Percentiles rank a stretch among this genome's conserved stretches.
These are phyloP conservation scores for Ascochyta clinopodiicola DNA, from an alignment of 2,329 filamentous ascomycete species.

Conservation along the genomic window DNA sequence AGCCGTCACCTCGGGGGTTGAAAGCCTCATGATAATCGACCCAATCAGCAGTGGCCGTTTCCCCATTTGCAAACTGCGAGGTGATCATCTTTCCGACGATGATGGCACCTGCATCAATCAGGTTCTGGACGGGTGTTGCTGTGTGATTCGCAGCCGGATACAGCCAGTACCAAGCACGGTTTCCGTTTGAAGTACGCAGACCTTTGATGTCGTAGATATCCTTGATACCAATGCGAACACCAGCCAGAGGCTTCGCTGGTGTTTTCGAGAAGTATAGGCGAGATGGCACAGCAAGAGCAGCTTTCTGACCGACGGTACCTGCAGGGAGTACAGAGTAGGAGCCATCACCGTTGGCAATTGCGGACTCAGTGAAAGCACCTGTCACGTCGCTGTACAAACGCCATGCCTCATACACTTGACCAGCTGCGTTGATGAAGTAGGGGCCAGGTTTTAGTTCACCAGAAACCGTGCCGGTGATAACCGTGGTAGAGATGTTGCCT, in stretches of 20 bases:
- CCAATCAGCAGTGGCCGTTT: conserved; percentile 60
- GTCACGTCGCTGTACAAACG: conserved; percentile 58
- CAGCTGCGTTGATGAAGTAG: conserved; percentile 57
- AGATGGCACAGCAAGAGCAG: conserved; percentile 60
- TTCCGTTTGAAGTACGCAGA: conserved; percentile 63
- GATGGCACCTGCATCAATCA: conserved; percentile 66
- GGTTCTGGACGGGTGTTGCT: conserved; percentile 58
- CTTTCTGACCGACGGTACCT: conserved; percentile 44
- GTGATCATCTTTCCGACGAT: conserved; percentile 57
- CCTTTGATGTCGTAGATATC: conserved; percentile 68
- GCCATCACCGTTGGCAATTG: conserved; percentile 48
- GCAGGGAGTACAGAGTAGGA: conserved; percentile 53
- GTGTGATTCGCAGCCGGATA: conserved; percentile 57
- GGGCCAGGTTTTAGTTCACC: conserved; percentile 53
- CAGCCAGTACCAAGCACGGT: conserved; percentile 63
- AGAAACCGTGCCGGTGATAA: conserved; percentile 26
- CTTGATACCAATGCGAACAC: conserved; percentile 67
- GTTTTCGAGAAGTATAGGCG: conserved; percentile 65
- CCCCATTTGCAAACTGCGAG: conserved; percentile 55
- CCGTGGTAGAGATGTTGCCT: conserved; percentile 24
- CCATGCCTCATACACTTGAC: conserved; percentile 57
- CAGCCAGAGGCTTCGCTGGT: conserved; percentile 63
- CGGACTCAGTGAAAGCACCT: conserved; percentile 58
- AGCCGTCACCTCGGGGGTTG: conserved; percentile 55
- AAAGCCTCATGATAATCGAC: conserved; percentile 54